Evolutionary conservation across 1,284 basidiomycete genomes (phyloP).

Genomic region (Austroboletus niveus): DNA sequence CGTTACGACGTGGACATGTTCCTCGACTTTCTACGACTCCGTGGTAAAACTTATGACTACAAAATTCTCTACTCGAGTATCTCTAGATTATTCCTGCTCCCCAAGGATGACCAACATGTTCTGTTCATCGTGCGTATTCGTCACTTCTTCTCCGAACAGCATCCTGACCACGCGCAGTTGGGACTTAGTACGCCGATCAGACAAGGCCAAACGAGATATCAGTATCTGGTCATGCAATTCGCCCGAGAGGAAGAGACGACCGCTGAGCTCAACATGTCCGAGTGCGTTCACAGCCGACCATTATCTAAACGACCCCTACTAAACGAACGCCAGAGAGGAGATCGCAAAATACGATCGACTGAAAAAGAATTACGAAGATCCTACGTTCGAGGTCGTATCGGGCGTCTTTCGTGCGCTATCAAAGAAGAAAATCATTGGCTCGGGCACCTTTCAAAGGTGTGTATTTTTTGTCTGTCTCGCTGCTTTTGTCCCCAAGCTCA

Average conservation of each 20-base stretch:
- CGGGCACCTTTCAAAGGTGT: slow-evolving; percentile 84
- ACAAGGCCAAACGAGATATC: slow-evolving; percentile 97
- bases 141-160: background rate
- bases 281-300: slow-evolving; percentile 52
- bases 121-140: slow-evolving; percentile 80
- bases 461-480: background rate
- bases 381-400: slow-evolving; percentile 95
- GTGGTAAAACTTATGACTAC: slow-evolving; percentile 99
- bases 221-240: slow-evolving; percentile 98
- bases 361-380: slow-evolving; percentile 90
- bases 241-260: slow-evolving; percentile 96
- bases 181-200: slow-evolving; percentile 91
- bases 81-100: slow-evolving; percentile 88
- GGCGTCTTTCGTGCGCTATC: slow-evolving; percentile 91
- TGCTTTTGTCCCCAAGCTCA: slow-evolving; percentile 2
- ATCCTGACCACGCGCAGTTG: slow-evolving; percentile 48
- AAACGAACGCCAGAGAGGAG: slow-evolving; percentile 52
- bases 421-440: slow-evolving; percentile 87
- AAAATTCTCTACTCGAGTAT: slow-evolving; percentile 94
- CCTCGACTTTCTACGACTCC: slow-evolving; percentile 87
- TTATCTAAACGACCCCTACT: background rate
- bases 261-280: slow-evolving; percentile 90
- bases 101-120: slow-evolving; percentile 96
- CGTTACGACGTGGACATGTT: slow-evolving; percentile 99
- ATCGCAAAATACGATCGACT: slow-evolving; percentile 77